Base-by-base conservation (phyloP, 495 filamentous ascomycete species). In the Aspergillus funiculosus region DNA sequence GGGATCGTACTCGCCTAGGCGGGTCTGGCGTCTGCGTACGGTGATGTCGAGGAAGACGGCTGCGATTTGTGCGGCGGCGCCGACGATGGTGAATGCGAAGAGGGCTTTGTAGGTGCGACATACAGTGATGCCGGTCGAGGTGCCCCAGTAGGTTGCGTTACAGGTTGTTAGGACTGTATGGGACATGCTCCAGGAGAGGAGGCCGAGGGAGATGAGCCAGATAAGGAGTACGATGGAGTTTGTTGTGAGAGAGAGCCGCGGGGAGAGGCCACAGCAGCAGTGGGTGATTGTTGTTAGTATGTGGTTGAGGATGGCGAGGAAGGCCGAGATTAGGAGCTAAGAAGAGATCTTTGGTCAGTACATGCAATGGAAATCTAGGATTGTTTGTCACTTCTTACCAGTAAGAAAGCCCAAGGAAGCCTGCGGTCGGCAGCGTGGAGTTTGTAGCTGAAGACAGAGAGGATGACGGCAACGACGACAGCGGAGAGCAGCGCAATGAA, bases 21-120 rank as follows among this genome's bases (percentile, higher is more conserved):
- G 54, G 17, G 56, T 74, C 46, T 63, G 56, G 32, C 67, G 64
- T 9, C 63, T 62, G 43, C 63, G 60, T 1, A 75, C 75, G 37
- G 69, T 53, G 48, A 76, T 53, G 46, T 82, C 80, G 17, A 82
- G 67, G 6, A 52, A 46, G n/a, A 78, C 50, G n/a, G 71, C 67
- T 24, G 61, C 53, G 50, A 77, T 58, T 27, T 73, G 73, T 11
- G 68, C 57, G 1, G 68, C 60, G 5, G 71, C 48, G 24, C 73
- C 79, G 34, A 75, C 38, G 22, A 80, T 58, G 3, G 74, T 69
- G 63, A 86, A 84, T n/a, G 72, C 54, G 62, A 81, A 82, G 6
- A 85, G 66, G 13, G 80, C 70, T 63, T 85, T 86, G 71, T 82
- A 86, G 49, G 74, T 63, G 39, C 76, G 61, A 60, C 81, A 85